These are phyloP conservation scores for Trametes coccinea DNA, from an alignment of 768 basidiomycete species.

Conservation along the genomic window DNA sequence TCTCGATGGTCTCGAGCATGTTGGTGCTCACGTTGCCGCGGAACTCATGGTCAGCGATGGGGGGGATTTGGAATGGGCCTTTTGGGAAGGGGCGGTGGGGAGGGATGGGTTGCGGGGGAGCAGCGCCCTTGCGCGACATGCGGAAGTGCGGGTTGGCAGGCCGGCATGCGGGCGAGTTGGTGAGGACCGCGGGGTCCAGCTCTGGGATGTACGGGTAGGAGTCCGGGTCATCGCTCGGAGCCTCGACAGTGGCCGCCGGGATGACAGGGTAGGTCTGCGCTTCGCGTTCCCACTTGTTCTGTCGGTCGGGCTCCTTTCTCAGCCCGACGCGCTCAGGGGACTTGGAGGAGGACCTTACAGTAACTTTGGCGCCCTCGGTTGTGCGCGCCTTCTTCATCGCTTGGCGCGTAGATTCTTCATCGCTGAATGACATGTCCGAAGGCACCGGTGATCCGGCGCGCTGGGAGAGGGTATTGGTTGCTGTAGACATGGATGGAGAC, in stretches of 20 bases:
- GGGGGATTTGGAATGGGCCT: background rate
- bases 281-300: background rate
- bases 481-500: too few species aligned
- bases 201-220: background rate
- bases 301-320: background rate
- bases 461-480: too few species aligned
- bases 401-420: too few species aligned
- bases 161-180: background rate
- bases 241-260: too few species aligned
- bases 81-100: constrained; percentile 3
- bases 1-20: too few species aligned
- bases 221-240: background rate
- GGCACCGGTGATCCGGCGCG: too few species aligned
- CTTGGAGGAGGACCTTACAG: background rate
- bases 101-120: background rate
- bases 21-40: background rate
- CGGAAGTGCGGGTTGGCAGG: background rate
- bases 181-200: background rate
- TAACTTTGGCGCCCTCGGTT: too few species aligned
- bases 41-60: background rate
- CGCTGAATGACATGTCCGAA: too few species aligned
- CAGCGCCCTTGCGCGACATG: background rate
- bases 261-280: background rate
- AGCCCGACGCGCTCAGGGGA: background rate
- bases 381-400: background rate